Conservation (phyloP, 1,284 basidiomycete genomes). For the Cerioporus squamosus region DNA sequence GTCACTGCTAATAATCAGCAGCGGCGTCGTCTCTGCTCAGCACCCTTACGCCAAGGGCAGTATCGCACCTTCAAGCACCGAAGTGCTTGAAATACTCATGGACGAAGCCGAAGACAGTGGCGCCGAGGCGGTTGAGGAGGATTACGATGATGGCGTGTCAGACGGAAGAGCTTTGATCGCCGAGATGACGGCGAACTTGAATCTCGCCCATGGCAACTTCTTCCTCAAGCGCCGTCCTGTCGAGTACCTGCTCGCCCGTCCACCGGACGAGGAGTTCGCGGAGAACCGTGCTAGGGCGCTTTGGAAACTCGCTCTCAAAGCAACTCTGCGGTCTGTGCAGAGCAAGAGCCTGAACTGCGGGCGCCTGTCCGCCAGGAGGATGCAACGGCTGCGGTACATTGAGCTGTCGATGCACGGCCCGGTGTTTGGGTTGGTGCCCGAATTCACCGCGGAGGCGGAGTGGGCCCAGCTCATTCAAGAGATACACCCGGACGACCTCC, state of each 20-base stretch:
- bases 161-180: neutral
- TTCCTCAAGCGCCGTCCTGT: constrained; percentile 1
- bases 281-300: neutral
- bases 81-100: neutral
- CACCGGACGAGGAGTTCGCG: neutral
- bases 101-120: neutral
- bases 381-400: neutral
- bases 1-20: too few relatives aligned
- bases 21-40: neutral
- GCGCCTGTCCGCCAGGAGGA: neutral
- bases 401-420: neutral
- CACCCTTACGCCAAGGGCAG: neutral
- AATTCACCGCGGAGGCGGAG: neutral
- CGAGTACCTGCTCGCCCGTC: neutral
- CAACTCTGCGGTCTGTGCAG: neutral
- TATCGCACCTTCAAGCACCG: neutral
- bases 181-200: neutral
- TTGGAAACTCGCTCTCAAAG: constrained; percentile 6
- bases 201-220: neutral
- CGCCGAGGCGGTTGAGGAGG: neutral
- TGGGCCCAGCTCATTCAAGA: neutral
- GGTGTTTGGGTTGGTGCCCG: neutral
- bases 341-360: neutral
- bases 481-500: constrained; percentile 7
- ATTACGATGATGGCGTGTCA: neutral